Evolutionary conservation across 1,284 basidiomycete genomes (phyloP).

Genomic region (Kalmanozyma brasiliensis): DNA sequence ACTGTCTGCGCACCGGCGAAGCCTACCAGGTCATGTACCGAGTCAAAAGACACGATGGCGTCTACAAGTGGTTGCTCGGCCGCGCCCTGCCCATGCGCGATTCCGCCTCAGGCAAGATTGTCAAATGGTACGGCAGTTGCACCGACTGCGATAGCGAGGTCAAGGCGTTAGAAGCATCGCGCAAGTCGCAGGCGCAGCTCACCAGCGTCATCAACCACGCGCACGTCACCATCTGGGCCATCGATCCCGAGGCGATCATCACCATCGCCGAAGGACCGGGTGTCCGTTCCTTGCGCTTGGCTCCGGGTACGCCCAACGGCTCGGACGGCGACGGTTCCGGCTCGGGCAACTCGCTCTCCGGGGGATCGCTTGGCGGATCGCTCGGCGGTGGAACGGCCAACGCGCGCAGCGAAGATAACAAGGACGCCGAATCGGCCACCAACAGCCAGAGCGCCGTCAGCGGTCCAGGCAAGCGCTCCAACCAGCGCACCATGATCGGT

Average conservation of each 20-base stretch:
- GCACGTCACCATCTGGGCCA: slow-evolving; percentile 63
- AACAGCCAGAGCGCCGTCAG: slow-evolving; percentile 51
- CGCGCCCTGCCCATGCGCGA: slow-evolving; percentile 64
- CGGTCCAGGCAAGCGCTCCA: slow-evolving; percentile 34
- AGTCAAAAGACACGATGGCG: slow-evolving; percentile 58
- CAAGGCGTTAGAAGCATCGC: slow-evolving; percentile 58
- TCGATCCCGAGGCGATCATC: slow-evolving; percentile 57
- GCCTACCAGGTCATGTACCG: slow-evolving; percentile 68
- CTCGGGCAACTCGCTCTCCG: slow-evolving; percentile 40
- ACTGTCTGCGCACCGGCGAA: slow-evolving; percentile 67
- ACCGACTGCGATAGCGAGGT: slow-evolving; percentile 64
- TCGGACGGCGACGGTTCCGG: slow-evolving; percentile 47
- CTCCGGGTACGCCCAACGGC: slow-evolving; percentile 56
- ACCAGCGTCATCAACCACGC: slow-evolving; percentile 64
- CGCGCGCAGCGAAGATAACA: slow-evolving; percentile 36
- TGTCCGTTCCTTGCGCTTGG: slow-evolving; percentile 58
- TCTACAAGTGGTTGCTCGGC: slow-evolving; percentile 65
- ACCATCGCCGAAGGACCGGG: slow-evolving; percentile 63
- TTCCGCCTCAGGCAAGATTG: slow-evolving; percentile 52
- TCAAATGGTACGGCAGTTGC: slow-evolving; percentile 67
- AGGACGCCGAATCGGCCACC: slow-evolving; percentile 46
- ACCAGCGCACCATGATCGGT: slow-evolving; percentile 56
- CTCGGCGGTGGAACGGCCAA: slow-evolving; percentile 13
- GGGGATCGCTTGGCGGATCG: slow-evolving; percentile 39
- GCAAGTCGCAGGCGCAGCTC: slow-evolving; percentile 58